Base-by-base conservation (phyloP, 2,329 filamentous ascomycete genomes). In the Colletotrichum acutatum region DNA sequence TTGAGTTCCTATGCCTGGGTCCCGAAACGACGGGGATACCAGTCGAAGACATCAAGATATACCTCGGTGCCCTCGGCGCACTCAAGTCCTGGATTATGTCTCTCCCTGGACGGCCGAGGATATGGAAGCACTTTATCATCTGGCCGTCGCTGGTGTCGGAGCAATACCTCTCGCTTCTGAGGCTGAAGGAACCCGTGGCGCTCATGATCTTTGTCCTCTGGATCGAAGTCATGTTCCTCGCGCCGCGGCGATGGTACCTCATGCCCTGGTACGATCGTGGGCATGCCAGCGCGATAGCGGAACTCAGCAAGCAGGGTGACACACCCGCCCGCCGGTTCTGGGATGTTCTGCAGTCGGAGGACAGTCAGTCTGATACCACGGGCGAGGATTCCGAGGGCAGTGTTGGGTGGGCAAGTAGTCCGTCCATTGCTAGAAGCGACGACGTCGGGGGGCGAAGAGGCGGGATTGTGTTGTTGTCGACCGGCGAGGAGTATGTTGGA, bases 111-210 rank as follows among this genome's bases (percentile, higher is more conserved):
- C 54, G 74, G 1, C 74, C 74, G 1, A 60, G 74, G 57, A 66
- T 75, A 64, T 75, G 67, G 71, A 74, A 73, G 32, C 71, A 75
- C 53, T 74, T 75, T 52, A 74, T 75, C n/a, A 49, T 73, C 2
- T 75, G 74, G 74, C 74, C 74, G 3, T 66, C 66, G 7, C 63
- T 74, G 16, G 71, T 74, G 2, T 71, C 71, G 37, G 66, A 74
- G 34, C 66, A 71, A 24, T 75, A 75, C 16, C 34, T 74, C 9
- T 54, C 63, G 14, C 71, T 75, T 1, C 26, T 75, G 1, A 28
- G 57, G 30, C 34, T 49, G 8, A 71, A 74, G 49, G 63, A 68
- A 49, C 66, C 74, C 24, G 59, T 74, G 14, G 63, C 74, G 46
- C 71, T 75, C 42, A 71, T 74, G 63, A 24, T 75, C 8, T 74